A percentile compares a stretch with the other conserved stretches of the same genome.
phyloP scores from a whole-genome alignment of 192 early-diverging fungal genomes.

The Linnemannia exigua region DNA sequence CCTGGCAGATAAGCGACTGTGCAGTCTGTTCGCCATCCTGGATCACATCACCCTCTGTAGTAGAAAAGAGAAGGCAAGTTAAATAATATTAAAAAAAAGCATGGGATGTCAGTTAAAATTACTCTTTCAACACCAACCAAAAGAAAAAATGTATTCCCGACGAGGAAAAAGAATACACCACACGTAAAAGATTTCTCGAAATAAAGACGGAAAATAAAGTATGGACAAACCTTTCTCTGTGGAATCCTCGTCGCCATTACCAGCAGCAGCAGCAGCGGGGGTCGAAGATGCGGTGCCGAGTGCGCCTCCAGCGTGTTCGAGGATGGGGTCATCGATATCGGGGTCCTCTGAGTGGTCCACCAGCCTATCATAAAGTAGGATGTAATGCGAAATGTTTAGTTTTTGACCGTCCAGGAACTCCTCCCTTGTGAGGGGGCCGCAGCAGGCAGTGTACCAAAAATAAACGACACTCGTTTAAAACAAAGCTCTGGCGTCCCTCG shows the following conservation, averaged over 20 bases:
- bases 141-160: no score
- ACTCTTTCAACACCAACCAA: no score
- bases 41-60: conserved; percentile 71
- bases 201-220: neutral
- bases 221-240: conserved; percentile 31
- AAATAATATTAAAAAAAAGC: neutral
- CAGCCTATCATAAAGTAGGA: conserved; percentile 62
- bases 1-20: conserved; percentile 84
- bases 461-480: neutral
- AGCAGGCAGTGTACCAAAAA: neutral
- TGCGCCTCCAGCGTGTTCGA: conserved; percentile 56
- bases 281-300: conserved; percentile 37
- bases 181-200: no score
- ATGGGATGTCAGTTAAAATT: no score
- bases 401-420: no score
- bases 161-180: no score
- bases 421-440: neutral
- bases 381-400: neutral
- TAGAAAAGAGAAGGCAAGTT: neutral
- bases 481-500: neutral
- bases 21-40: conserved; percentile 81
- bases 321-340: conserved; percentile 68
- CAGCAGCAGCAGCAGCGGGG: conserved; percentile 20
- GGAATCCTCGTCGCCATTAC: conserved; percentile 46
- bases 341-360: conserved; percentile 81